phyloP scores from a whole-genome alignment of 305 asterid genomes.

The Ruellia speciosa region DNA sequence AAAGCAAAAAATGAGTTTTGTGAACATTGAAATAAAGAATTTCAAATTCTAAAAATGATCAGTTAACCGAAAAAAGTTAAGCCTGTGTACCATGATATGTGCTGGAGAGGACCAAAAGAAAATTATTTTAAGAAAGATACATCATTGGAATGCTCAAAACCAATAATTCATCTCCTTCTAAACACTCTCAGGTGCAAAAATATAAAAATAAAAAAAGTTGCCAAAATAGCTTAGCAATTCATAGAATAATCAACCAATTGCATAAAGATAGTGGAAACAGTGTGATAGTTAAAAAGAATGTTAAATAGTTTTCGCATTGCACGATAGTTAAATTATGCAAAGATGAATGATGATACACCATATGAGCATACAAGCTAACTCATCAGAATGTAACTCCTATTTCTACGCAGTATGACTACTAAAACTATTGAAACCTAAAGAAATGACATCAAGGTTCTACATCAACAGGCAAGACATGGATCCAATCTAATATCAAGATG shows the following conservation, averaged over 20 bases:
- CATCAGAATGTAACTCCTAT: no score
- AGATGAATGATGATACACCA: not conserved
- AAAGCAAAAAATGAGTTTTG: constrained; percentile 12
- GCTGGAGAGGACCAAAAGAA: not conserved
- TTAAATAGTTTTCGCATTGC: constrained; percentile 3
- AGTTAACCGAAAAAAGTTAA: no score
- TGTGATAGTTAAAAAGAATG: not conserved
- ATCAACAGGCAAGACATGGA: not conserved
- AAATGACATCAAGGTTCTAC: not conserved
- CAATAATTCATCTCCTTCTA: not conserved
- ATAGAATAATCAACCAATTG: constrained; percentile 3
- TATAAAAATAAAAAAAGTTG: constrained; percentile 5
- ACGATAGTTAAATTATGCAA: not conserved
- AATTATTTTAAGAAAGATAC: not conserved
- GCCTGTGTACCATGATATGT: no score
- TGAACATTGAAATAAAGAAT: constrained; percentile 4
- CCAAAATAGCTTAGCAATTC: not conserved
- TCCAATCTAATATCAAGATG: constrained; percentile 1
- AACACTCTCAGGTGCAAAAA: not conserved
- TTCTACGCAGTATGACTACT: not conserved
- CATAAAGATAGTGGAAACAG: not conserved
- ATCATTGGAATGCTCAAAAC: constrained; percentile 5
- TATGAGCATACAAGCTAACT: not conserved
- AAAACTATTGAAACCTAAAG: not conserved
- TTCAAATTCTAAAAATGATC: constrained; percentile 13